Conservation (phyloP, 169 alveolate species). For the Perkinsus marinus region DNA sequence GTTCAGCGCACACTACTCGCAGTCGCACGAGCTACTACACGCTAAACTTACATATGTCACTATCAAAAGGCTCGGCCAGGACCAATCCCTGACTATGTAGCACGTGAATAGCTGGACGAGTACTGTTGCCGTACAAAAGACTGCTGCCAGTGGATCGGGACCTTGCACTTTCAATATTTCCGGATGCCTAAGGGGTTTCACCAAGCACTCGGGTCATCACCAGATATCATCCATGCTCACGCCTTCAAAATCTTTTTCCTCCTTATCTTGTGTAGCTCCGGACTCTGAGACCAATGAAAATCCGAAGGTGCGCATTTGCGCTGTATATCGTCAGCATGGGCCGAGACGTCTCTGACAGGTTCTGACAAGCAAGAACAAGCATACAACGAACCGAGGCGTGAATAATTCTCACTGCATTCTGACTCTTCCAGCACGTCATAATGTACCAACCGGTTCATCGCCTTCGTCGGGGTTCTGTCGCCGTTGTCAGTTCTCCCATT, state of each 20-base stretch:
- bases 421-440: background rate
- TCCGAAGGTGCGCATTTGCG: background rate
- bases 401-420: background rate
- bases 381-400: too few relatives aligned
- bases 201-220: background rate
- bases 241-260: background rate
- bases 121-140: background rate
- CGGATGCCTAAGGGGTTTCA: slow-evolving; percentile 8
- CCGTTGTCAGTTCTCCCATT: background rate
- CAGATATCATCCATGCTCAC: background rate
- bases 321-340: background rate
- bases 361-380: background rate
- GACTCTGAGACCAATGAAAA: background rate
- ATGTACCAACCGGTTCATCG: background rate
- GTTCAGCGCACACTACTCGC: too few relatives aligned
- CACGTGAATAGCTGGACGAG: slow-evolving; percentile 2
- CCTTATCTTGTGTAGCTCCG: background rate
- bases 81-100: background rate
- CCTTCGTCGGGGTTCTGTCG: background rate
- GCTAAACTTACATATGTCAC: slow-evolving; percentile 16
- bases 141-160: slow-evolving; percentile 17
- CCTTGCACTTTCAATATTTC: slow-evolving; percentile 23
- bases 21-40: slow-evolving; percentile 8
- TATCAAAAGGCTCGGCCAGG: slow-evolving; percentile 5
- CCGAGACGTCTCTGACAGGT: background rate